These are phyloP conservation scores for Phylloporus sp. DNA, from an alignment of 768 basidiomycete species.

Conservation along the genomic window DNA sequence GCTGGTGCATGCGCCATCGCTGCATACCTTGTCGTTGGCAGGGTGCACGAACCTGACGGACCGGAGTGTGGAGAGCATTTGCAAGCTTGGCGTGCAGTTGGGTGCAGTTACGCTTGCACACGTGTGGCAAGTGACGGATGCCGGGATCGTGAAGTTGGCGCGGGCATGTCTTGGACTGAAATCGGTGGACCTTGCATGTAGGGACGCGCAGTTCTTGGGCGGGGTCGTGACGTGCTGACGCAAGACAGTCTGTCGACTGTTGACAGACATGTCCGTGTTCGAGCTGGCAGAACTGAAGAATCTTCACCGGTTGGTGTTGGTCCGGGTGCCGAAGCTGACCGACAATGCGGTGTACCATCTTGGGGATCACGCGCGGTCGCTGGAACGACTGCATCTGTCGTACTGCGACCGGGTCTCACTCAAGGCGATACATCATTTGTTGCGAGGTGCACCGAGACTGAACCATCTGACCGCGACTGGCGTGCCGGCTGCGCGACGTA, in stretches of 20 bases:
- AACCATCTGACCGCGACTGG: slow-evolving; percentile 79
- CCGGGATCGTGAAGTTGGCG: slow-evolving; percentile 60
- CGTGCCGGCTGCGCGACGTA: slow-evolving; percentile 64
- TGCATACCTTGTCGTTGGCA: slow-evolving; percentile 72
- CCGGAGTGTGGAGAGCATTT: slow-evolving; percentile 59
- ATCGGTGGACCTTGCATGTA: slow-evolving; percentile 85
- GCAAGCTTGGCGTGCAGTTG: slow-evolving; percentile 66
- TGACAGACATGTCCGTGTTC: slow-evolving; percentile 82
- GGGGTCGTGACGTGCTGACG: slow-evolving; percentile 13
- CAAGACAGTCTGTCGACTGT: slow-evolving; percentile 63
- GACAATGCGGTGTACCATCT: slow-evolving; percentile 78
- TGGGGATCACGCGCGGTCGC: slow-evolving; percentile 59
- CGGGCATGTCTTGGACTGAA: slow-evolving; percentile 67
- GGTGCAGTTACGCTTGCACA: slow-evolving; percentile 80
- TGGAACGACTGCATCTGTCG: slow-evolving; percentile 82
- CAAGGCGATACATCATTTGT: slow-evolving; percentile 64
- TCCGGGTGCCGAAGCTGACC: slow-evolving; percentile 76
- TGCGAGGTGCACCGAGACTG: slow-evolving; percentile 54
- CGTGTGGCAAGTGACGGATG: slow-evolving; percentile 75
- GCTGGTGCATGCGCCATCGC: slow-evolving; percentile 65
- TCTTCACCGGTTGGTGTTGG: slow-evolving; percentile 73
- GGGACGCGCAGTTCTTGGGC: slow-evolving; percentile 29
- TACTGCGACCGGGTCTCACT: slow-evolving; percentile 82
- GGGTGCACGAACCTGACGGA: slow-evolving; percentile 78
- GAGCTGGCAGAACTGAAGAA: slow-evolving; percentile 68